Conservation (phyloP, 257 asterid species). For the Prunella vulgaris region DNA sequence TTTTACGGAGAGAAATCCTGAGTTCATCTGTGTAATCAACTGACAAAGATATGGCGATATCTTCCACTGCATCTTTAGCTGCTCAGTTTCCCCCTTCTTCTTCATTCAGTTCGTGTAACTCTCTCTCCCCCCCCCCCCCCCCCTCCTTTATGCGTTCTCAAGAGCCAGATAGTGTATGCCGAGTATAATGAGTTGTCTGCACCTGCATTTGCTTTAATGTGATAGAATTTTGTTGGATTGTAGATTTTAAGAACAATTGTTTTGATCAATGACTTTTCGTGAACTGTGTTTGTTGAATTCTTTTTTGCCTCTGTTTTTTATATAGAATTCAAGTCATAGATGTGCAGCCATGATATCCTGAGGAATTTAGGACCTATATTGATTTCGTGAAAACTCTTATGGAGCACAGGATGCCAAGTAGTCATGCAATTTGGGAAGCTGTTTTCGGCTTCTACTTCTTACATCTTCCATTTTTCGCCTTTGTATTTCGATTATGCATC, state of each 20-base stretch:
- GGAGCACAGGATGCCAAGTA: neutral
- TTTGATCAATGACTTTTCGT: neutral
- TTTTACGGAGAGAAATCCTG: conserved; percentile 1
- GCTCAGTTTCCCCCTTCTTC: conserved; percentile 36
- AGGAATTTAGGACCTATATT: neutral
- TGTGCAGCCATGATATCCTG: neutral
- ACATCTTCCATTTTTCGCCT: neutral
- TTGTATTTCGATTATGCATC: neutral
- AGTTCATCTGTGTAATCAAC: neutral
- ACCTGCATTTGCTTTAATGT: neutral
- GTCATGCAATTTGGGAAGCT: neutral
- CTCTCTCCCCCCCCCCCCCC: neutral
- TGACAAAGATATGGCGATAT: conserved; percentile 34
- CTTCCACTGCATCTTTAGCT: conserved; percentile 34
- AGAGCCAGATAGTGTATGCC: too few species aligned
- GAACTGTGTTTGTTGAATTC: conserved; percentile 5
- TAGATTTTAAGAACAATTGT: conserved; percentile 9
- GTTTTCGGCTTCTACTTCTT: neutral
- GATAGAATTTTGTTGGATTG: neutral
- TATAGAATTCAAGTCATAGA: neutral
- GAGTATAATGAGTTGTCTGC: neutral
- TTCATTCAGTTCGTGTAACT: conserved; percentile 33
- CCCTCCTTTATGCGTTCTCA: neutral
- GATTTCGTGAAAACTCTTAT: neutral
- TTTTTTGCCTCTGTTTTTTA: neutral